Evolutionary conservation across 2,329 filamentous ascomycete genomes (phyloP), one percentile per base, ranked within the genome.

Genomic region (Trichoderma harzianum): DNA sequence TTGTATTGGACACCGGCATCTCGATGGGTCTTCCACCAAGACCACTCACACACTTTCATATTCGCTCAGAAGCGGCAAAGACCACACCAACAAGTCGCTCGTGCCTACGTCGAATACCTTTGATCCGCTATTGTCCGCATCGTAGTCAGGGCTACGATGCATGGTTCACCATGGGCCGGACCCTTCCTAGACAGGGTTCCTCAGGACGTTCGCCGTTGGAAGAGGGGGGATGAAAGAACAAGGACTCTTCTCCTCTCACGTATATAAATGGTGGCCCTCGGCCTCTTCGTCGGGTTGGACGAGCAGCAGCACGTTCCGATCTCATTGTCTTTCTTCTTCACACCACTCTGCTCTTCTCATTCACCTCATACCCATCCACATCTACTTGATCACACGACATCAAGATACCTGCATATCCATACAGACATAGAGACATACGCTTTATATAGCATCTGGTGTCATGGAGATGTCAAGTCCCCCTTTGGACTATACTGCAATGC

Each of bases 381-480:
- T n/a, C n/a, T 32, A 24, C 12, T 26, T 34, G 43, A 51, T 51
- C 43, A 51, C 8, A 51, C 43, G 43, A 11, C 43, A 21, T 51
- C 43, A 51, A 51, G 43, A 51, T 6, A 51, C 43, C n/a, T 21
- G 28, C 21, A 32, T 14, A 32, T 55, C 43, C 30, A 14, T n/a
- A 21, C 12, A 61, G 12, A 21, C 32, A 16, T 36, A 32, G 36
- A 63, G 16, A 28, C 34, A 39, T 39, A 36, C 58, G n/a, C 32
- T n/a, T 24, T 2, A 60, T 60, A 60, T 34, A 60, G 36, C 26
- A 39, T 28, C 66, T n/a, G 30, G 26, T 43, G 47, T 63, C 58
- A 72, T 72, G 76, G 76, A 61, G 70, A 74, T 69, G 74, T 75
- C 26, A 69, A 75, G 68, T 64, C 60, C 28, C 26, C 18, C 14